phyloP scores from a whole-genome alignment of 495 filamentous ascomycete genomes.

The Xylaria telfairii region DNA sequence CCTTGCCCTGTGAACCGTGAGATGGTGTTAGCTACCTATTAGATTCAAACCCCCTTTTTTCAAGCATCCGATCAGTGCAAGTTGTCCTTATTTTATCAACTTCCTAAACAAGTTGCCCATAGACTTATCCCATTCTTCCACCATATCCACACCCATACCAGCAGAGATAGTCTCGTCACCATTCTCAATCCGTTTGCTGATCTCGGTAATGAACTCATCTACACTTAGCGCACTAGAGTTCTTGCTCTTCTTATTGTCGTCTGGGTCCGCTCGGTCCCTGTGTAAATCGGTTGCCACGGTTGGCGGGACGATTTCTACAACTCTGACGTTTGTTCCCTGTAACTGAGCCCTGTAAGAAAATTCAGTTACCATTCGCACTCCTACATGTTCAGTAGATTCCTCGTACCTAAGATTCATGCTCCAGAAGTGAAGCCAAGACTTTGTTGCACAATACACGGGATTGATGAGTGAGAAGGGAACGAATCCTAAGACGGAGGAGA shows the following conservation, averaged over 20 bases:
- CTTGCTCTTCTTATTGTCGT: constrained; percentile 58
- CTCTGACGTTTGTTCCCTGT: constrained; percentile 39
- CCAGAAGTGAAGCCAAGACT: constrained; percentile 58
- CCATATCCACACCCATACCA: constrained; percentile 39
- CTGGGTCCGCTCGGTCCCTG: constrained; percentile 54
- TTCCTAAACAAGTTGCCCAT: constrained; percentile 29
- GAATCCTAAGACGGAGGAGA: constrained; percentile 54
- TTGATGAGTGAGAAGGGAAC: constrained; percentile 52
- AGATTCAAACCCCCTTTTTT: too few species aligned
- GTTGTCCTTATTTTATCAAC: neutral
- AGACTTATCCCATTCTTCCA: constrained; percentile 49
- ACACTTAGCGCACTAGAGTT: neutral
- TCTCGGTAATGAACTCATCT: neutral
- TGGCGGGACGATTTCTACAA: constrained; percentile 56
- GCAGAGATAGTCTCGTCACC: constrained; percentile 49
- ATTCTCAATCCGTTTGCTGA: constrained; percentile 45
- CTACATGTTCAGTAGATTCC: neutral
- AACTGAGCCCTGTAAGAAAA: constrained; percentile 42
- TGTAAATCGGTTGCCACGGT: constrained; percentile 55
- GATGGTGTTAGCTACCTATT: too few species aligned
- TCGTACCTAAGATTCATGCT: constrained; percentile 45
- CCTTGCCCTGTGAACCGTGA: too few species aligned
- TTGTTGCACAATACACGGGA: constrained; percentile 57
- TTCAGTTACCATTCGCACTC: neutral
- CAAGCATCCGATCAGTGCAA: too few species aligned